Conservation (phyloP, 768 basidiomycete species). For the Serendipita sp. region DNA sequence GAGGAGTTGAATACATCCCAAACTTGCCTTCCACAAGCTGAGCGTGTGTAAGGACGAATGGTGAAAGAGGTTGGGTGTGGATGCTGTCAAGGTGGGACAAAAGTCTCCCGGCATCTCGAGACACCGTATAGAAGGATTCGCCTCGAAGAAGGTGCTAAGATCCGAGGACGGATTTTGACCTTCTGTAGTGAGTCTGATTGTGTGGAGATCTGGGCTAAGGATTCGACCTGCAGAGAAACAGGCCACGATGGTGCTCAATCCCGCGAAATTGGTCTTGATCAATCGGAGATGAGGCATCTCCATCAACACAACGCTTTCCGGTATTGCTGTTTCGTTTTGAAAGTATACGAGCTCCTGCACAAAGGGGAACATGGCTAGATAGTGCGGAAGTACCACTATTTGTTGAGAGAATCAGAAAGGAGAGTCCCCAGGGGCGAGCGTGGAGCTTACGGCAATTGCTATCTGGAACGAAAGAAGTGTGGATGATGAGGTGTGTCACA, state of each 20-base stretch:
- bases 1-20: not conserved
- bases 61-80: not conserved
- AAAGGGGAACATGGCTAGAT: not conserved
- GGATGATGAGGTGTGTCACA: not conserved
- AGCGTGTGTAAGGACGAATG: not conserved
- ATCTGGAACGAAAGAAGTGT: not conserved
- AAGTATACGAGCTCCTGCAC: not conserved
- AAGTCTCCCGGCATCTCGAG: not conserved
- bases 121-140: not conserved
- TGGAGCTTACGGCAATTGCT: not conserved
- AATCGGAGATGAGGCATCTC: not conserved
- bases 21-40: not conserved
- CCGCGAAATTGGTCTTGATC: not conserved
- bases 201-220: not conserved
- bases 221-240: not conserved
- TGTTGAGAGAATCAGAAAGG: not conserved
- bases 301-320: not conserved
- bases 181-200: not conserved
- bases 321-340: not conserved
- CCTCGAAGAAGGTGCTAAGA: not conserved
- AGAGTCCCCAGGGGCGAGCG: no score
- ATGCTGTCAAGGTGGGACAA: not conserved
- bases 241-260: not conserved
- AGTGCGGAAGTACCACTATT: not conserved
- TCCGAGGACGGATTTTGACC: not conserved